Conservation (phyloP, 1,139 yeast species). For the Trichomonascaceae sp. region DNA sequence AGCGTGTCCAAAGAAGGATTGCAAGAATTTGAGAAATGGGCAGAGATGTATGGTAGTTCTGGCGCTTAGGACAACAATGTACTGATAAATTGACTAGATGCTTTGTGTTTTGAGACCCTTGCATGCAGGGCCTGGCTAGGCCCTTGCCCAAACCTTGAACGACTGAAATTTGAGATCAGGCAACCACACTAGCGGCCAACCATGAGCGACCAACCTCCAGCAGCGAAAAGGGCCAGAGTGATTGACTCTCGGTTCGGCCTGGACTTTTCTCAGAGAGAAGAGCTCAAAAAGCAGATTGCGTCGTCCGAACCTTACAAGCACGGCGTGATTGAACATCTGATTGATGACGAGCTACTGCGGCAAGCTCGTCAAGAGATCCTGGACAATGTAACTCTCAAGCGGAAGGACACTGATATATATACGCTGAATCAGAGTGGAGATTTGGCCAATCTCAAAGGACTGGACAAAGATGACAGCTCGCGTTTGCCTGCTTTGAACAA, state of each 20-base stretch:
- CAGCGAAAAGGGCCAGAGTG: no score
- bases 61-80: slow-evolving; percentile 43
- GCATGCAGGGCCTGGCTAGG: no score
- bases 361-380: slow-evolving; percentile 76
- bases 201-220: no score
- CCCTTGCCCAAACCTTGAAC: no score
- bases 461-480: slow-evolving; percentile 61
- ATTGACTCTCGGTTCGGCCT: no score
- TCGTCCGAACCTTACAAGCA: slow-evolving; percentile 70
- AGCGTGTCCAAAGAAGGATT: slow-evolving; percentile 84
- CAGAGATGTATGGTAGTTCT: slow-evolving; percentile 74
- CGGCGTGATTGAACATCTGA: slow-evolving; percentile 66
- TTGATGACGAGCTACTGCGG: slow-evolving; percentile 65
- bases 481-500: slow-evolving; percentile 62
- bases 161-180: background rate
- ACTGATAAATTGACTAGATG: no score
- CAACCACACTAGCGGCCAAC: background rate
- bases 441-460: slow-evolving; percentile 80
- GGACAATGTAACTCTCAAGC: slow-evolving; percentile 73
- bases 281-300: slow-evolving; percentile 16
- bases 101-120: no score
- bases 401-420: slow-evolving; percentile 93
- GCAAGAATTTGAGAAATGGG: slow-evolving; percentile 78
- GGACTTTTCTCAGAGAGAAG: slow-evolving; percentile 6
- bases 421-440: slow-evolving; percentile 94